phyloP scores from a whole-genome alignment of 495 filamentous ascomycete species.

The Aspergillus taichungensis region DNA sequence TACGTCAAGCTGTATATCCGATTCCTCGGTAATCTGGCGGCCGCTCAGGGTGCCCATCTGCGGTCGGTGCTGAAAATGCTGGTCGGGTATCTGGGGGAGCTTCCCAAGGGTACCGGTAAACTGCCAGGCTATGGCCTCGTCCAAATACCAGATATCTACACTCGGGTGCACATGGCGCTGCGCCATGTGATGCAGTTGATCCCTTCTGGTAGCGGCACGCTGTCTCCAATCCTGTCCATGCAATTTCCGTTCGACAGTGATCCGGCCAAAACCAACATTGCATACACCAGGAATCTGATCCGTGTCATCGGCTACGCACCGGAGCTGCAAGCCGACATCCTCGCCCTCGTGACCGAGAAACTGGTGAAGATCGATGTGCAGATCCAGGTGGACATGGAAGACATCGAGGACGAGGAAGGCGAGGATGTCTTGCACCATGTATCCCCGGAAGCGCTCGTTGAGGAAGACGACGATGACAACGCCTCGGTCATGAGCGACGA shows the following conservation, averaged over 20 bases:
- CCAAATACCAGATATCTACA: slow-evolving; percentile 47
- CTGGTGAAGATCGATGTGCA: slow-evolving; percentile 90
- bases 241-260: slow-evolving; percentile 73
- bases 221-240: slow-evolving; percentile 52
- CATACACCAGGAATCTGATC: slow-evolving; percentile 73
- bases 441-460: slow-evolving; percentile 27
- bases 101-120: slow-evolving; percentile 42
- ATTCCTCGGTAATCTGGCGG: slow-evolving; percentile 72
- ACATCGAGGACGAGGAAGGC: slow-evolving; percentile 63
- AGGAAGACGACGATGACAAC: slow-evolving; percentile 53
- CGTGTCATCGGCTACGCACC: slow-evolving; percentile 65
- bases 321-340: slow-evolving; percentile 72
- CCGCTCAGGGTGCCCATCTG: slow-evolving; percentile 63
- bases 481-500: slow-evolving; percentile 41
- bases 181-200: slow-evolving; percentile 69
- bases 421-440: slow-evolving; percentile 39
- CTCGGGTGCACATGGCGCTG: slow-evolving; percentile 64
- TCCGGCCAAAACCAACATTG: slow-evolving; percentile 58
- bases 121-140: slow-evolving; percentile 54
- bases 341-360: slow-evolving; percentile 70
- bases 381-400: slow-evolving; percentile 86
- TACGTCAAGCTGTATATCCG: slow-evolving; percentile 74
- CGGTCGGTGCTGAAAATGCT: slow-evolving; percentile 65
- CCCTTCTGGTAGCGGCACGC: slow-evolving; percentile 62
- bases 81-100: slow-evolving; percentile 59